These are phyloP conservation scores for Phyllosticta citribraziliensis DNA, from an alignment of 2,329 filamentous ascomycete species.

Conservation along the genomic window DNA sequence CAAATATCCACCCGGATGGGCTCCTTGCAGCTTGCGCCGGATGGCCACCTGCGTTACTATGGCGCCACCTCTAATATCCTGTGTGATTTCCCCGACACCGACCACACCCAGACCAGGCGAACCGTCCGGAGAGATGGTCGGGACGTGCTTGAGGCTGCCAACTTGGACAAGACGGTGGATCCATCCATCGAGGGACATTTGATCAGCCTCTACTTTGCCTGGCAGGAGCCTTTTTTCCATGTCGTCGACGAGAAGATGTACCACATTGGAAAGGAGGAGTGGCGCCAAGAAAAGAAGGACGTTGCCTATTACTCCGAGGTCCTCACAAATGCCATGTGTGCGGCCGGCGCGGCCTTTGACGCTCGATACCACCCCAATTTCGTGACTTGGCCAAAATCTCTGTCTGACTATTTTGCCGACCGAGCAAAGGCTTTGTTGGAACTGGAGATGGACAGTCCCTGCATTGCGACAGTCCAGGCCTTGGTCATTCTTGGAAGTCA, in stretches of 20 bases:
- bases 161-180: slow-evolving; percentile 32
- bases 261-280: slow-evolving; percentile 12
- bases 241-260: slow-evolving; percentile 34
- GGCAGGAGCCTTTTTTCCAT: slow-evolving; percentile 39
- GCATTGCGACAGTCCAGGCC: slow-evolving; percentile 39
- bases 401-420: slow-evolving; percentile 33
- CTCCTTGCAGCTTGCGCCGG: slow-evolving; percentile 8
- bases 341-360: slow-evolving; percentile 27
- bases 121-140: slow-evolving; percentile 7
- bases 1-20: slow-evolving; percentile 10
- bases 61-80: slow-evolving; percentile 9
- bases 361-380: slow-evolving; percentile 20
- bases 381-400: slow-evolving; percentile 27
- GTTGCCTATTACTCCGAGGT: slow-evolving; percentile 15
- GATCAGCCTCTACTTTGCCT: slow-evolving; percentile 37
- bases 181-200: slow-evolving; percentile 35
- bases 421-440: slow-evolving; percentile 37
- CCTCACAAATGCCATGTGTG: slow-evolving; percentile 19
- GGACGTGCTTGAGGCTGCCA: slow-evolving; percentile 28
- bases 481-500: slow-evolving; percentile 36
- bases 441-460: slow-evolving; percentile 38
- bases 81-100: slow-evolving; percentile 10
- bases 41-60: slow-evolving; percentile 10
- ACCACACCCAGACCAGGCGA: slow-evolving; percentile 3
- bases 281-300: slow-evolving; percentile 9